A percentile compares a stretch with the other conserved stretches of the same genome.
Conservation (phyloP, 208 protist species). For the Strigomonas oncopelti region DNA sequence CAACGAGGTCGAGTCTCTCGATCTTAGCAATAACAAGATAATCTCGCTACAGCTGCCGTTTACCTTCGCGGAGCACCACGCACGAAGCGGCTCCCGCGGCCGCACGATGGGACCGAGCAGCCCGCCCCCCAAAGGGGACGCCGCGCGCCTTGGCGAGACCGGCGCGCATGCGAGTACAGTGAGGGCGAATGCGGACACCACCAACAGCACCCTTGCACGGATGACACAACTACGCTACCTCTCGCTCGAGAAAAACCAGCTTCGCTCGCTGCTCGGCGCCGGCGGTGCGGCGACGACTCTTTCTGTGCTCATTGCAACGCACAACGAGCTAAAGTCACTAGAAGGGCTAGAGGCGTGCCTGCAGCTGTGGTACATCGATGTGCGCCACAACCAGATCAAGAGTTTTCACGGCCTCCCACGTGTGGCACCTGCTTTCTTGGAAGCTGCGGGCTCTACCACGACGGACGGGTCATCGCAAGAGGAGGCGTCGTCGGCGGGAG, state of each 20-base stretch:
- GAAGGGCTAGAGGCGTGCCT: constrained; percentile 26
- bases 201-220: constrained; percentile 16
- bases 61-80: background rate
- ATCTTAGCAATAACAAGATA: constrained; percentile 27
- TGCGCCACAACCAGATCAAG: constrained; percentile 28
- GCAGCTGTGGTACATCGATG: constrained; percentile 26
- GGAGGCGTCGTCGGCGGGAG: background rate
- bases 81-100: background rate
- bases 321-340: constrained; percentile 26
- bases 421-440: too few species aligned
- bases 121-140: background rate
- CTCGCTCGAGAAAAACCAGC: constrained; percentile 20
- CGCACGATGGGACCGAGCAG: background rate
- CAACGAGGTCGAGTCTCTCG: constrained; percentile 14
- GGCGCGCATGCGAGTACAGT: background rate
- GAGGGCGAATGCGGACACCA: constrained; percentile 10
- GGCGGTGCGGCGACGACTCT: constrained; percentile 21
- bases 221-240: constrained; percentile 18
- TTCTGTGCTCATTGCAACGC: constrained; percentile 27
- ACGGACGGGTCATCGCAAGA: too few species aligned
- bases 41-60: constrained; percentile 25
- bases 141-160: background rate
- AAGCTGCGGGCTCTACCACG: too few species aligned
- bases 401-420: constrained; percentile 24
- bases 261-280: constrained; percentile 22